Evolutionary conservation across 352 stramenopile genomes (phyloP), one percentile per base, ranked within the genome.

Genomic region (Hyaloperonospora brassicae): DNA sequence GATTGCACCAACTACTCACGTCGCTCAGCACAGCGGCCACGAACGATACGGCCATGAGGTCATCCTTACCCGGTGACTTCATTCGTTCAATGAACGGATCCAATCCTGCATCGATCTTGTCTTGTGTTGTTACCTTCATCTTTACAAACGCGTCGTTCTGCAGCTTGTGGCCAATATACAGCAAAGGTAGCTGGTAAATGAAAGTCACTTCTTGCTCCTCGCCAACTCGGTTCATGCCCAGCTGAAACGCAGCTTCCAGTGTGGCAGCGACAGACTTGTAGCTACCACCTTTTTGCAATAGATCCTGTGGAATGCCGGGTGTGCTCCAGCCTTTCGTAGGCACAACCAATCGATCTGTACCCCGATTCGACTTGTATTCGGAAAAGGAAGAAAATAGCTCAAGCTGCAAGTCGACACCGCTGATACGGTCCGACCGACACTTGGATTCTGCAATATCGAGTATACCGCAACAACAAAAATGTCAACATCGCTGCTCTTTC

Each of bases 41-140:
- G 38, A 93, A 93, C n/a, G 66, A 70, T 14, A 83, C 65, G 5
- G 73, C 67, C 22, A 86, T 69, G 12, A 91, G 57, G 11, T 89
- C 78, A 50, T 91, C 80, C 24, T 76, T 71, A 1, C 64, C 67
- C 0, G 80, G 73, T 0, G 68, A 72, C 30, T 62, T 68, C 17
- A 93, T 52, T 2, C 79, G 70, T 35, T 88, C 77, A 1, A 78
- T 50, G 21, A 93, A 88, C 1, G 75, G 31, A 10, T 64, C 65
- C 34, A 89, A 43, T 0, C 64, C 70, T 14, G 65, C 55, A 2
- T 86, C 69, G 1, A 91, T 68, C n/a, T 78, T 75, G 39, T 81
- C 66, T 42, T 55, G 49, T 9, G 64, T 71, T 30, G 67, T 61
- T 21, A 48, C 64, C 1, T 54, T 47, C 22, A 73, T 35, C 11